phyloP scores from a whole-genome alignment of 2,329 filamentous ascomycete species.

The Aspergillus tanneri region DNA sequence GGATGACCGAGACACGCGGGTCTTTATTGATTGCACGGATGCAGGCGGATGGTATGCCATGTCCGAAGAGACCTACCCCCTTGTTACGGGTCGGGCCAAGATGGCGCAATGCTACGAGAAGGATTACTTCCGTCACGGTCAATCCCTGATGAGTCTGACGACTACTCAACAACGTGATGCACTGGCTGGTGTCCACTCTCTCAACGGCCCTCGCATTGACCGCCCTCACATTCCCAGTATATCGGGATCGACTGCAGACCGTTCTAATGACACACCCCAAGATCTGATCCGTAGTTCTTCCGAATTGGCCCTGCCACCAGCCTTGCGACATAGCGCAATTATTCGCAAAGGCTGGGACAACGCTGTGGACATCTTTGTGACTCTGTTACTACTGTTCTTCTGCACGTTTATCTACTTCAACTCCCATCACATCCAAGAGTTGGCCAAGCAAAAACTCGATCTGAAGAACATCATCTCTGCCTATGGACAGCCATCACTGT shows the following conservation, averaged over 20 bases:
- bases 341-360: conserved; percentile 50
- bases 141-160: conserved; percentile 40
- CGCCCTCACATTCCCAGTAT: conserved; percentile 47
- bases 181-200: conserved; percentile 69
- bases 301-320: conserved; percentile 39
- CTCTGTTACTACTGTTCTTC: conserved; percentile 41
- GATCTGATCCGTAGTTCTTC: conserved; percentile 37
- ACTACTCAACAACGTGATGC: conserved; percentile 56
- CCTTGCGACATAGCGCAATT: conserved; percentile 43
- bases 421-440: conserved; percentile 40
- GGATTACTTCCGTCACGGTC: conserved; percentile 45
- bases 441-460: conserved; percentile 46
- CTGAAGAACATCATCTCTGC: conserved; percentile 46
- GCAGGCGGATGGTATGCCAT: conserved; percentile 92
- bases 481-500: conserved; percentile 37
- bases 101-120: conserved; percentile 58
- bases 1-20: conserved; percentile 59
- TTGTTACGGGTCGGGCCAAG: conserved; percentile 70
- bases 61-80: conserved; percentile 80
- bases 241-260: conserved; percentile 35
- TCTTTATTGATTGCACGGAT: conserved; percentile 85
- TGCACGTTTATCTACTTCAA: conserved; percentile 46
- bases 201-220: conserved; percentile 50
- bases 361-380: conserved; percentile 45
- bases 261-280: conserved; percentile 40